Evolutionary conservation across 257 asterid genomes (phyloP), one percentile per base, ranked within the genome.

Genomic region (Jacaranda copaia): DNA sequence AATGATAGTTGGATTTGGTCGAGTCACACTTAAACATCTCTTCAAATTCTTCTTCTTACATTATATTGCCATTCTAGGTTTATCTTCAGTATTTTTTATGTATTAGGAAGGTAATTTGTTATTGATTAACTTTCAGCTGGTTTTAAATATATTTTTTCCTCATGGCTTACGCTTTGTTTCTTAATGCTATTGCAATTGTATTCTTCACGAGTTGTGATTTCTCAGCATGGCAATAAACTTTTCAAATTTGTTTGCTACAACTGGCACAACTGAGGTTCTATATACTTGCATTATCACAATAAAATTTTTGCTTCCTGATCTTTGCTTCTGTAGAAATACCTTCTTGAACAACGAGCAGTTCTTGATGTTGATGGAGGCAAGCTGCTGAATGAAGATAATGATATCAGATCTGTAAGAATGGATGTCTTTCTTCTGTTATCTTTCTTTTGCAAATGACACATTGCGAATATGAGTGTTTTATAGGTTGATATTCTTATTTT

Each of bases 311-410:
- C 66, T 42, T 40, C 42, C 70, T 39, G 11, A 45, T 81, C 64
- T 67, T 70, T 76, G 70, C 61, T 79, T 67, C 65, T 85, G 81
- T 74, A 95, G 99, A 91, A 89, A 80, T 93, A 89, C 85, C 99
- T 95, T 84, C 96, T 95, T 60, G 97, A 91, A 81, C 96, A 93
- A 82, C 92, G 92, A 78, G 99, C 99, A 72, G 97, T 95, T 79
- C 81, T 84, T 81, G 96, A 95, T 85, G 84, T 67, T 84, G 98
- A 93, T 79, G 98, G 95, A 79, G 90, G 98, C 76, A 95, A 91
- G 87, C 85, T 91, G 82, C 94, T 95, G 78, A 95, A 95, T 83
- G 99, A 95, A 84, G 98, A 95, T 80, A 89, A 89, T 79, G 99
- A 95, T 84, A 72, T 93, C 64, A 88, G 99, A 91, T 78, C 97